Evolutionary conservation across 192 early-diverging fungal species (phyloP).

Genomic region (Lunasporangiospora selenospora): DNA sequence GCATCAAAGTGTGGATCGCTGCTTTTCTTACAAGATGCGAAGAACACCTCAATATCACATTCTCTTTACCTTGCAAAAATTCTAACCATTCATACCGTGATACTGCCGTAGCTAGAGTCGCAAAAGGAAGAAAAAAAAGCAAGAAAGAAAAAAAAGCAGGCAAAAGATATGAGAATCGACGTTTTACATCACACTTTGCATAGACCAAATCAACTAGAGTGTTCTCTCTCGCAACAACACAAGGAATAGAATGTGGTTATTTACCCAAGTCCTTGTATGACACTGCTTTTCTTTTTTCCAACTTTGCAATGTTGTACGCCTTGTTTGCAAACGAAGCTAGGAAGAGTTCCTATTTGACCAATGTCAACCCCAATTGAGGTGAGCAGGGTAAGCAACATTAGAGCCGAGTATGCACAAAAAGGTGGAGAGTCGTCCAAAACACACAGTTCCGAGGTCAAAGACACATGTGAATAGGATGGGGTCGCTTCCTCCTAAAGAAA

Average conservation of each 20-base stretch:
- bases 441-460: too few relatives aligned
- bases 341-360: conserved; percentile 75
- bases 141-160: background rate
- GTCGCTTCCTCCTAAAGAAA: too few relatives aligned
- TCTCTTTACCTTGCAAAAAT: conserved; percentile 37
- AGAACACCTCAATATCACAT: background rate
- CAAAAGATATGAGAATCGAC: conserved; percentile 40
- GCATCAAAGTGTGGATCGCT: background rate
- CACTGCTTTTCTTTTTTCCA: conserved; percentile 75
- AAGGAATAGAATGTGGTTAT: background rate
- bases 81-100: conserved; percentile 45
- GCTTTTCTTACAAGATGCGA: background rate
- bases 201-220: background rate
- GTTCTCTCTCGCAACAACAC: background rate
- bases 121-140: background rate
- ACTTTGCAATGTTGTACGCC: conserved; percentile 63
- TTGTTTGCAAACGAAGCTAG: conserved; percentile 70
- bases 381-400: too few relatives aligned
- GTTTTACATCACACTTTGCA: conserved; percentile 39
- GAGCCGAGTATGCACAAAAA: too few relatives aligned
- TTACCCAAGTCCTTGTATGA: conserved; percentile 77
- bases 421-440: too few relatives aligned
- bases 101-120: conserved; percentile 27
- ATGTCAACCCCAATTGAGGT: too few relatives aligned
- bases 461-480: too few relatives aligned